A percentile compares a stretch with the other conserved stretches of the same genome.
Conservation (phyloP, 148 eudicot genomes). For the Fallopia convolvulus region DNA sequence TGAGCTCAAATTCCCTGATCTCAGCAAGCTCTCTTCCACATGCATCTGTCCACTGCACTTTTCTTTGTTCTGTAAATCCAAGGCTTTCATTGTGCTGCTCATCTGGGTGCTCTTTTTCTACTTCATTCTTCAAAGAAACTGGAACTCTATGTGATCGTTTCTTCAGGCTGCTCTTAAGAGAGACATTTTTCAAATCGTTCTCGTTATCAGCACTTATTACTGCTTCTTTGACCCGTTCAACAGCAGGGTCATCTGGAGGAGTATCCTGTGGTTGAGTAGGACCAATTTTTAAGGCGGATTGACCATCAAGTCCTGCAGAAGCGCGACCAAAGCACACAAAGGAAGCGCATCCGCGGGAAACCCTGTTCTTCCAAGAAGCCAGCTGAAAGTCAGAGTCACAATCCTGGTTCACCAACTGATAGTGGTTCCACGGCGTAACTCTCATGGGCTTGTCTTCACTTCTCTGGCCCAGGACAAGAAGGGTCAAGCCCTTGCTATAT, state of each 20-base stretch:
- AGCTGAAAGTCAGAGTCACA: conserved; percentile 69
- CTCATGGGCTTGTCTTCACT: conserved; percentile 89
- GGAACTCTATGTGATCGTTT: conserved; percentile 29
- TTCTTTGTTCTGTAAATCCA: conserved; percentile 39
- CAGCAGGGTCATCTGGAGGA: conserved; percentile 21
- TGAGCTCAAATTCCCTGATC: conserved; percentile 85
- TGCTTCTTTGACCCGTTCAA: conserved; percentile 45
- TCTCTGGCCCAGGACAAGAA: conserved; percentile 75
- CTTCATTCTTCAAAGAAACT: conserved; percentile 19
- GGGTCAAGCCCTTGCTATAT: conserved; percentile 81
- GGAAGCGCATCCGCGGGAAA: conserved; percentile 79
- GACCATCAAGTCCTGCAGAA: conserved; percentile 74
- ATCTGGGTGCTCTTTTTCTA: conserved; percentile 24
- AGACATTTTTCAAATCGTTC: conserved; percentile 20
- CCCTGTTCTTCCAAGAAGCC: conserved; percentile 74
- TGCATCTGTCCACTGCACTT: conserved; percentile 91
- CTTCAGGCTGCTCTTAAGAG: conserved; percentile 77
- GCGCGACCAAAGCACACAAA: conserved; percentile 82
- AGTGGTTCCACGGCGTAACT: conserved; percentile 94
- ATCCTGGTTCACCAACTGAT: conserved; percentile 84
- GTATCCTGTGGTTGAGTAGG: conserved; percentile 55
- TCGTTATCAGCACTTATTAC: conserved; percentile 27
- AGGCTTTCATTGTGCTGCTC: conserved; percentile 24
- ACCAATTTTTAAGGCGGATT: conserved; percentile 69
- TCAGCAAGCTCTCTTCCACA: conserved; percentile 89